Evolutionary conservation across 2,329 filamentous ascomycete genomes (phyloP), one percentile per base, ranked within the genome.

Genomic region (Xylariaceae sp.): DNA sequence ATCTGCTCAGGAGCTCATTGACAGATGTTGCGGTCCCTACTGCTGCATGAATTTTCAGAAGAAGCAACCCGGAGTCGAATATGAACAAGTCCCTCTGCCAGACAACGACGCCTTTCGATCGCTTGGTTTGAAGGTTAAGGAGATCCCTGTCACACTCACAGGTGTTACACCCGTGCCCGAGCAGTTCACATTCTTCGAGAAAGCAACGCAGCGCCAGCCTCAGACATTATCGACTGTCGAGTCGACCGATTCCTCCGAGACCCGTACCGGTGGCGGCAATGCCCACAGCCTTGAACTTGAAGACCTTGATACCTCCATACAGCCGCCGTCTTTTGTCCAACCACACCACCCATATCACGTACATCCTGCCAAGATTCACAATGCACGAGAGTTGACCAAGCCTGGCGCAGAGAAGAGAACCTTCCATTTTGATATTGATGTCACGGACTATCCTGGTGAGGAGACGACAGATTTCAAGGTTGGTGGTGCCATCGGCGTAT

Each of bases 391-490:
- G 75, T 78, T 99, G 71, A 99, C 94, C 10, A 88, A 85, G 72
- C 80, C 84, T 23, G 93, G 93, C 18, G 94, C 94, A 4, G 91
- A 96, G 79, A 99, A 99, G 83, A 84, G 93, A 62, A 99, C 94
- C 0, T 96, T 93, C 74, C 94, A 99, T 75, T 97, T 97, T 69
- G 94, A 97, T 69, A 85, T 99, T 50, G 94, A 99, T 69, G 88
- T 99, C 53, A 97, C 93, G 53, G 88, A 96, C 72, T 99, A 99
- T 69, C 92, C 94, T 0, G 83, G 85, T 17, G 91, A 95, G 76
- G 88, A 89, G 56, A 81, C 83, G 53, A 86, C 92, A 4, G 94
- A 97, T 71, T 99, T 97, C 81, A 92, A 93, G 72, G 94, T 99
- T 15, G 94, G 94, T 59, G 94, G 94, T 57, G 94, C 94, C 56